Base-by-base conservation (phyloP, 2,329 filamentous ascomycete species). In the Paraphoma chrysanthemicola region DNA sequence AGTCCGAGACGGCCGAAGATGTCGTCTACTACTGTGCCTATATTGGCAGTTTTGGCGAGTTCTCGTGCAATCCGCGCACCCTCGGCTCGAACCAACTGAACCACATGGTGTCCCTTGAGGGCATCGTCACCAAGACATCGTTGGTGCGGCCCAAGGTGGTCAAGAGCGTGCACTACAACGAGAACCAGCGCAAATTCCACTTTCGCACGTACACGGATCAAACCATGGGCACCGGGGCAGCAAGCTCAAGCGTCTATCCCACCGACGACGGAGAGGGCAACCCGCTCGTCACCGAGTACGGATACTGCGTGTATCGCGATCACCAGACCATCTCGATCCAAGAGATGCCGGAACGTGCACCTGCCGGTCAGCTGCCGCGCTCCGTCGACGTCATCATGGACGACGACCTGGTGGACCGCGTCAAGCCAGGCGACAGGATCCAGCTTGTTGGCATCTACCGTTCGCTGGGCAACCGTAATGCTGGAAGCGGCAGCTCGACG, bases 281-380 rank as follows among this genome's bases (percentile, higher is more conserved):
- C 72, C 90, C 94, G 79, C 84, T 99, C 17, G 86, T 92, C 56
- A 99, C 95, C 3, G 95, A 99, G 74, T 99, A 98, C 75, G 95
- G 95, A 23, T 94, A 96, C 80, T 96, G 90, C 76, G 95, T 90
- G 48, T 99, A 97, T 79, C 86, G 94, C 72, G 95, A 99, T 75
- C 95, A 99, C 74, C 95, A 99, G 77, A 97, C 92, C 14, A 92
- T 99, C 57, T 97, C 94, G 0, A 97, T 99, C 64, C 95, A 99
- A 79, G 95, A 99, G 81, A 99, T 99, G 95, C 95, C 95, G 0
- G 95, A 99, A 78, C 85, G 94, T 67, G 95, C 95, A 2, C 95
- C 95, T 51, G 94, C 95, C 56, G 95, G 95, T 51, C 95, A 98
- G 81, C 85, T 99, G 62, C 95, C 95, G 57, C 89, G 95, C 51